Evolutionary conservation across 2,329 filamentous ascomycete species (phyloP), one percentile per base, ranked within the genome.

Genomic region (Pseudogymnoascus pannorum): DNA sequence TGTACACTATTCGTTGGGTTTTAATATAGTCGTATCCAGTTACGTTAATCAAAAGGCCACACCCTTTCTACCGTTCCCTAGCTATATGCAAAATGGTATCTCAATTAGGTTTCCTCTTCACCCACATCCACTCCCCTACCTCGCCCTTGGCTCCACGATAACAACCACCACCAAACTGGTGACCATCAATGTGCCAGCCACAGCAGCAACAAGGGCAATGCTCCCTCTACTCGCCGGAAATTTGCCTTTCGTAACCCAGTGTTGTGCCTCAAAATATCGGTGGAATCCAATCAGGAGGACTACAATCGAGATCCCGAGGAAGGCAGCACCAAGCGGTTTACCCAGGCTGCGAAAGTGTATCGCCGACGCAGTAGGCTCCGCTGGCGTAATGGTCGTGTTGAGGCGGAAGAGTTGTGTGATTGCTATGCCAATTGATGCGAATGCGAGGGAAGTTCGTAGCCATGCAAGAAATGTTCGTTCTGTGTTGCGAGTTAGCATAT

Each of bases 391-490:
- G 7, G 84, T 81, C 0, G 86, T 88, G 76, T 92, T 92, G 62
- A 94, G 84, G 24, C 90, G 87, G 76, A 94, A 93, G 57, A 94
- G 83, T 72, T 94, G 90, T 1, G 90, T 93, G 40, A 94, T 83
- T 44, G 89, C 90, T 63, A 94, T 89, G 62, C 90, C 90, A 66
- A 94, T 93, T 33, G 84, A 88, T 9, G 89, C 88, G 70, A 94
- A 94, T 22, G 88, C 86, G 35, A 94, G 81, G 2, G 88, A 92
- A 2, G 90, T 94, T 59, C 90, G 84, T 44, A 94, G 81, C 90
- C 90, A 94, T 60, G 90, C 90, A 31, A 94, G 83, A 73, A 93
- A 94, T 0, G 90, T 94, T 18, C 90, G 83, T 75, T 94, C 90
- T 92, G 66, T 57, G 54, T 40, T 40, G 24, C 51, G 40, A 63